A percentile compares a stretch with the other conserved stretches of the same genome.
Evolutionary conservation across 805 yeast species (phyloP).

Genomic region (Sungouiozyma ichnusensis): DNA sequence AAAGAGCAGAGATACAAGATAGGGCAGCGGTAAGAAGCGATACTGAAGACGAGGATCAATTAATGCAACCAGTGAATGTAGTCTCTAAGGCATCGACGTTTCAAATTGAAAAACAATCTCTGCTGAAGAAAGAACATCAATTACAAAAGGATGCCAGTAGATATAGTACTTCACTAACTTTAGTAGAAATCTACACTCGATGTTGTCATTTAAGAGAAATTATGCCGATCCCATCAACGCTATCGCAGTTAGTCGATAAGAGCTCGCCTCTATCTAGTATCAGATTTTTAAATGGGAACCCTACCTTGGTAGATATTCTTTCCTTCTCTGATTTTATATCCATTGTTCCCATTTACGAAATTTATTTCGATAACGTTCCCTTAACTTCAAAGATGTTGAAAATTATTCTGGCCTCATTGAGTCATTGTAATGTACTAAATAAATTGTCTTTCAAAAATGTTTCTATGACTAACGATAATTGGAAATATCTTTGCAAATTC

Average conservation of each 20-base stretch:
- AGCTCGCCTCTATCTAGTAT: conserved; percentile 62
- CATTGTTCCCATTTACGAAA: conserved; percentile 68
- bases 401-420: conserved; percentile 59
- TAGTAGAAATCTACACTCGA: conserved; percentile 73
- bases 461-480: conserved; percentile 57
- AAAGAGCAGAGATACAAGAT: conserved; percentile 8
- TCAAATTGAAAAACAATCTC: neutral
- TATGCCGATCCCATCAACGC: conserved; percentile 80
- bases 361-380: conserved; percentile 70
- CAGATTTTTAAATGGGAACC: conserved; percentile 75
- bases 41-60: neutral
- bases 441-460: conserved; percentile 73
- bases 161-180: conserved; percentile 16
- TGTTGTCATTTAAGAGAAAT: conserved; percentile 91
- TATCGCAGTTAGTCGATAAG: conserved; percentile 71
- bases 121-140: neutral
- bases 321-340: conserved; percentile 83
- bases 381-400: conserved; percentile 68
- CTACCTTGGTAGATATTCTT: conserved; percentile 78
- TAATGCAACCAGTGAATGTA: neutral
- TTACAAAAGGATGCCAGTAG: conserved; percentile 4
- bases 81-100: neutral
- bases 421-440: conserved; percentile 54
- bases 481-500: conserved; percentile 74
- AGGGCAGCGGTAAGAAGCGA: conserved; percentile 12